Evolutionary conservation across 164 flowering plant genomes (phyloP), one percentile per base, ranked within the genome.

Genomic region (Sedum album): DNA sequence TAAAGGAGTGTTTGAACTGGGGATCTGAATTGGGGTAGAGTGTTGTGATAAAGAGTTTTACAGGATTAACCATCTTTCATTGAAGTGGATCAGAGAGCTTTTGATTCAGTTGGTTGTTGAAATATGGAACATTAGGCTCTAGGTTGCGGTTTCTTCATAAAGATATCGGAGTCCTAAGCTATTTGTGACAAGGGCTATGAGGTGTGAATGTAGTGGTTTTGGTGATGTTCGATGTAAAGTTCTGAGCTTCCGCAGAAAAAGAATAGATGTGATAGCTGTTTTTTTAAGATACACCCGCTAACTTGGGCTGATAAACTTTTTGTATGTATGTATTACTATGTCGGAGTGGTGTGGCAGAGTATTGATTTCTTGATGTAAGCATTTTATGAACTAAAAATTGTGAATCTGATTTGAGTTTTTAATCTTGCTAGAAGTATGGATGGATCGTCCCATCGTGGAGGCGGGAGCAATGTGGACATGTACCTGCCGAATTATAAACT

Each of bases 401-500:
- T 44, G 48, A 3, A 13, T 44, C 18, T 44, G 48, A 11, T 44
- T 44, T 44, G 48, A 44, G 48, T 44, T 14, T 44, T 44, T 15
- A 39, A 39, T 39, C 42, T 39, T 14, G 13, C 18, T 44, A 44
- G 48, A 44, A 44, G 17, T 44, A 44, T 44, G 48, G 48, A 44
- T 44, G 91, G 89, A 69, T 53, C 84, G n/a, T 61, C 73, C 72
- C 72, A 79, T 51, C 57, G 57, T 35, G 76, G 79, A 75, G 79
- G 77, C 39, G 74, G 78, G 41, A 61, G 77, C 48, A 66, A 77
- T 28, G 79, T 64, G 46, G 91, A 86, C 67, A 66, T 74, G 67
- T 74, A 64, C 66, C 73, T 87, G 70, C 81, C 79, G 21, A 87
- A 89, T 73, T 89, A 89, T 75, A 85, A 79, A 71, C 81, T 89